Conservation (phyloP, 306 rosid genomes). For the Adenanthera pavonina region DNA sequence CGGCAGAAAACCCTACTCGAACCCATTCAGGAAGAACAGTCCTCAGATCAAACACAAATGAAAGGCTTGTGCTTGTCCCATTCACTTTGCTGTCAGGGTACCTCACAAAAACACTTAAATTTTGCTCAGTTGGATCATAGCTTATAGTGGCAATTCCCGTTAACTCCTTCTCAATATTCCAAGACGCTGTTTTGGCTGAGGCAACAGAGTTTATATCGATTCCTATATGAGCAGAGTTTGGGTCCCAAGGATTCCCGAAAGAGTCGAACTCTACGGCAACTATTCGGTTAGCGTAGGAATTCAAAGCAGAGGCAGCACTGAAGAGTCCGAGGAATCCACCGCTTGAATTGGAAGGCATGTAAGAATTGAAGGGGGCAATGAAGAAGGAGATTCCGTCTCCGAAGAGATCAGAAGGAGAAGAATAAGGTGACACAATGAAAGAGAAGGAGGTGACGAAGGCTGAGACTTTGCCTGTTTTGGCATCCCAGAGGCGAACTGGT, state of each 20-base stretch:
- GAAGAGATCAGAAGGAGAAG: background rate
- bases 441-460: conserved; percentile 37
- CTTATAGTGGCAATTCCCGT: conserved; percentile 40
- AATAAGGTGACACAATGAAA: background rate
- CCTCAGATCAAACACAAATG: conserved; percentile 47
- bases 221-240: conserved; percentile 42
- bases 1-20: conserved; percentile 53
- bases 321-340: conserved; percentile 55
- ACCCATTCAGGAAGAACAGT: conserved; percentile 56
- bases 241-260: conserved; percentile 45
- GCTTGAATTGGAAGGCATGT: conserved; percentile 33
- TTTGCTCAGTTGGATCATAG: conserved; percentile 39
- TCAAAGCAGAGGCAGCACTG: conserved; percentile 33
- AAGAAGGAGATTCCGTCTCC: conserved; percentile 42
- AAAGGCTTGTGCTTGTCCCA: conserved; percentile 16
- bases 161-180: background rate
- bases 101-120: conserved; percentile 24
- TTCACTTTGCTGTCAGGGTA: conserved; percentile 7
- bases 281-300: conserved; percentile 36
- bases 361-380: conserved; percentile 25
- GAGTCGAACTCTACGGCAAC: conserved; percentile 56
- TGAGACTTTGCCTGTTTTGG: conserved; percentile 5
- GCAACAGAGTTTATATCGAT: conserved; percentile 47
- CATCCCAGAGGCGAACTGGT: conserved; percentile 48
- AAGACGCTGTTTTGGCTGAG: conserved; percentile 10